phyloP scores from a whole-genome alignment of 2,329 filamentous ascomycete species.

The Sclerotinia spermophila region DNA sequence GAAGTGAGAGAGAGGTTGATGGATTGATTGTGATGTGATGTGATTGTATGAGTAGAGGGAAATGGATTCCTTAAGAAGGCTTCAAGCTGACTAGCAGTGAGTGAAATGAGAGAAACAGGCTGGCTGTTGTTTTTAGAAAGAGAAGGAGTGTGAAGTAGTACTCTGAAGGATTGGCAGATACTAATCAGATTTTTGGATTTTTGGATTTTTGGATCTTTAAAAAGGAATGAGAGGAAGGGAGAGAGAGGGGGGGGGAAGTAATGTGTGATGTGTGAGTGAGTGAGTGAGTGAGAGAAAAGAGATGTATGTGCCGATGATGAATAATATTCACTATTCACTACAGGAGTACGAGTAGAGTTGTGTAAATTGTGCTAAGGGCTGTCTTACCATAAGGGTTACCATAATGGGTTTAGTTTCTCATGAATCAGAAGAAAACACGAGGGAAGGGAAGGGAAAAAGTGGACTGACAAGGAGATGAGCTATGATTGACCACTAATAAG shows the following conservation, averaged over 20 bases:
- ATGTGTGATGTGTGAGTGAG: neutral
- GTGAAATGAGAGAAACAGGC: conserved; percentile 3
- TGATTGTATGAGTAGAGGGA: neutral
- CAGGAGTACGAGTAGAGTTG: neutral
- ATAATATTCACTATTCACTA: neutral
- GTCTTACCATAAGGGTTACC: neutral
- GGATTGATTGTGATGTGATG: neutral
- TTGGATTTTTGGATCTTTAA: neutral
- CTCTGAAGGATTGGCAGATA: conserved; percentile 13
- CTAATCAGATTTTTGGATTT: neutral
- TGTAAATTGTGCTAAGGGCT: neutral
- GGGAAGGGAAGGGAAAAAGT: neutral
- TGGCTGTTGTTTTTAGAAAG: conserved; percentile 13
- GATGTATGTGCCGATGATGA: conserved; percentile 1
- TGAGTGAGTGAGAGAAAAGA: no score
- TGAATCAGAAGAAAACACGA: neutral
- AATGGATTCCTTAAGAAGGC: conserved; percentile 2
- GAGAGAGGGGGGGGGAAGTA: neutral
- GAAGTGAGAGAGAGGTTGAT: neutral
- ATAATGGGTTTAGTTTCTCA: no score
- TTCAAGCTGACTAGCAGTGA: conserved; percentile 14
- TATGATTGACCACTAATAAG: neutral
- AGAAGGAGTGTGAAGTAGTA: conserved; percentile 13
- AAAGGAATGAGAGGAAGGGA: neutral
- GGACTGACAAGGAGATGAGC: neutral